These are phyloP conservation scores for Alternaria sp. DNA, from an alignment of 2,329 filamentous ascomycete species.

Conservation along the genomic window DNA sequence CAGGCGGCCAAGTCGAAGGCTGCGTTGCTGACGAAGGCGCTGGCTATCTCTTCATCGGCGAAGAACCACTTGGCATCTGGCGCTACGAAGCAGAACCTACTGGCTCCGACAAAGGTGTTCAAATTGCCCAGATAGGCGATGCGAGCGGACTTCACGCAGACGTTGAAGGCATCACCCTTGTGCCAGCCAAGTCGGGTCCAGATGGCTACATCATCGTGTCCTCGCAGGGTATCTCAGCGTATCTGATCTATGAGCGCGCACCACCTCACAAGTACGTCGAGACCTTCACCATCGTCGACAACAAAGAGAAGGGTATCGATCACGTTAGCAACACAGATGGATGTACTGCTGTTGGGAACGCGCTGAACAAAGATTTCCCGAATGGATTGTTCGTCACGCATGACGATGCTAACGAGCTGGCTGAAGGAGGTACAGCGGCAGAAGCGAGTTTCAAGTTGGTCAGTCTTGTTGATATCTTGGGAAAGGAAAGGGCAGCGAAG, in stretches of 20 bases:
- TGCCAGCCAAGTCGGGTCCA: slow-evolving; percentile 56
- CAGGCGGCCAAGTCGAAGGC: slow-evolving; percentile 64
- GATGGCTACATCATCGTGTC: slow-evolving; percentile 63
- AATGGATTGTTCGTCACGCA: slow-evolving; percentile 61
- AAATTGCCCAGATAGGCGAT: slow-evolving; percentile 57
- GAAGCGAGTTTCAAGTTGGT: slow-evolving; percentile 63
- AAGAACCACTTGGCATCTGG: slow-evolving; percentile 64
- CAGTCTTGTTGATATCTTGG: slow-evolving; percentile 39
- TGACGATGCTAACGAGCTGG: slow-evolving; percentile 63
- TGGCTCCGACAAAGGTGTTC: slow-evolving; percentile 45
- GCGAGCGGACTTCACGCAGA: slow-evolving; percentile 60
- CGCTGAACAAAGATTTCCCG: slow-evolving; percentile 51
- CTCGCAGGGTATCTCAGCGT: slow-evolving; percentile 63
- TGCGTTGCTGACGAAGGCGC: slow-evolving; percentile 64
- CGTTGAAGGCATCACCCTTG: slow-evolving; percentile 63
- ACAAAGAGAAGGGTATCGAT: slow-evolving; percentile 56
- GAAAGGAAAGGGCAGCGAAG: slow-evolving; percentile 28
- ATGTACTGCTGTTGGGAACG: slow-evolving; percentile 57
- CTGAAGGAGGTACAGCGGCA: slow-evolving; percentile 56
- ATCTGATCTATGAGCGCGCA: slow-evolving; percentile 61
- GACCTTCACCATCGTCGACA: slow-evolving; percentile 59
- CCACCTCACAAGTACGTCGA: slow-evolving; percentile 61
- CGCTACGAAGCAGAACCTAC: slow-evolving; percentile 62
- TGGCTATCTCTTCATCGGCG: slow-evolving; percentile 61
- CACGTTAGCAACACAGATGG: slow-evolving; percentile 65